Evolutionary conservation across 345 rosid species (phyloP).

Genomic region (Anastatica hierochuntica): DNA sequence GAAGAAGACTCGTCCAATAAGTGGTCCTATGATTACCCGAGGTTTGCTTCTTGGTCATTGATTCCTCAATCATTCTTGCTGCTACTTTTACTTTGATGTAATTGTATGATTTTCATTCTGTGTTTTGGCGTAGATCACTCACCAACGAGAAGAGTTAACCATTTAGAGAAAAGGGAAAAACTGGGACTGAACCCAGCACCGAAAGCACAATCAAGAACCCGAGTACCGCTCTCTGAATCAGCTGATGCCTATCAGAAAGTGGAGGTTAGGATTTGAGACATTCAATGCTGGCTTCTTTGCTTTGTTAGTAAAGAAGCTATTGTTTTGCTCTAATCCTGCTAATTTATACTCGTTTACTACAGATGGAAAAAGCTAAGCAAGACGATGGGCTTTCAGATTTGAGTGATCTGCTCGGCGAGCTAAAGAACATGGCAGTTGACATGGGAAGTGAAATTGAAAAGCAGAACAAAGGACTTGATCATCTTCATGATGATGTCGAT

Average conservation of each 20-base stretch:
- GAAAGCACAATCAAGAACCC: slow-evolving; percentile 33
- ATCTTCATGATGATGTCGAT: slow-evolving; percentile 58
- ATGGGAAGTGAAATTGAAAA: slow-evolving; percentile 90
- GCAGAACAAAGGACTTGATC: slow-evolving; percentile 60
- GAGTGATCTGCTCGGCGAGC: slow-evolving; percentile 34
- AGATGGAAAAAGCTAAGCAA: slow-evolving; percentile 80
- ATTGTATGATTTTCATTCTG: not conserved
- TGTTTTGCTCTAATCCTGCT: no score
- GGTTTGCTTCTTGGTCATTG: slow-evolving; percentile 34
- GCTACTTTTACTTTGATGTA: no score
- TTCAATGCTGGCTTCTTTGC: no score
- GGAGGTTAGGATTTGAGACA: slow-evolving; percentile 75
- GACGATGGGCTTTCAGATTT: slow-evolving; percentile 77
- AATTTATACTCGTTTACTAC: slow-evolving; percentile 10
- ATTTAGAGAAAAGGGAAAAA: slow-evolving; percentile 73
- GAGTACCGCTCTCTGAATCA: slow-evolving; percentile 40
- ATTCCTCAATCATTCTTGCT: not conserved
- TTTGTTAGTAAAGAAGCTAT: no score
- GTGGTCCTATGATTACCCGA: slow-evolving; percentile 57
- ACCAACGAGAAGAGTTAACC: slow-evolving; percentile 45
- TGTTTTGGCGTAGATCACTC: slow-evolving; percentile 38
- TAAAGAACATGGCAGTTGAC: slow-evolving; percentile 28
- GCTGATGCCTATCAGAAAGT: slow-evolving; percentile 65
- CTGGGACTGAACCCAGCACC: slow-evolving; percentile 59
- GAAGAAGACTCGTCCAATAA: slow-evolving; percentile 58